phyloP scores from a whole-genome alignment of 805 yeast species.

The Myxozyma neotropica region DNA sequence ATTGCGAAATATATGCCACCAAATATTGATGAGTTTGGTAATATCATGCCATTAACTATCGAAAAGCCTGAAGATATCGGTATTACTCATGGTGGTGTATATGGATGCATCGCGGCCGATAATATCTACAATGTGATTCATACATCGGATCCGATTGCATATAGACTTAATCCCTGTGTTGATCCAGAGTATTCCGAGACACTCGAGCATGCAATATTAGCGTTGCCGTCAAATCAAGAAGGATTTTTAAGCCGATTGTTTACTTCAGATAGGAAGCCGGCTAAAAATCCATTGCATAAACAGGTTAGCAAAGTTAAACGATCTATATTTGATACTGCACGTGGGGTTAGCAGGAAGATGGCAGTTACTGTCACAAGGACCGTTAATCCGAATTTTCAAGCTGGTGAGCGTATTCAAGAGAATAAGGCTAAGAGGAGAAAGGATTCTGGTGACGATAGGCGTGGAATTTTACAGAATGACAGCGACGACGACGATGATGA shows the following conservation, averaged over 20 bases:
- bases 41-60: neutral
- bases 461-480: conserved; percentile 2
- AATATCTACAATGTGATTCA: conserved; percentile 83
- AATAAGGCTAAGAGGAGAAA: conserved; percentile 8
- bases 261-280: neutral
- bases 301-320: neutral
- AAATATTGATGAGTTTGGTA: neutral
- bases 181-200: conserved; percentile 42
- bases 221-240: conserved; percentile 31
- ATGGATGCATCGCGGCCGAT: conserved; percentile 61
- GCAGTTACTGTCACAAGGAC: conserved; percentile 5
- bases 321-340: neutral
- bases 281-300: conserved; percentile 1
- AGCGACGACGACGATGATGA: conserved; percentile 7
- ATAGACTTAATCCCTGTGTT: conserved; percentile 81
- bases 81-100: conserved; percentile 51
- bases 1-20: conserved; percentile 7
- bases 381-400: conserved; percentile 23
- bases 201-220: conserved; percentile 39
- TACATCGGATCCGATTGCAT: conserved; percentile 90
- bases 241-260: conserved; percentile 12
- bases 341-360: neutral
- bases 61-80: conserved; percentile 55
- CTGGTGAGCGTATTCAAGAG: conserved; percentile 25
- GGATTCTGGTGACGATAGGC: conserved; percentile 5